phyloP scores from a whole-genome alignment of 1,139 yeast genomes.

The Debaryomycetaceae sp. region DNA sequence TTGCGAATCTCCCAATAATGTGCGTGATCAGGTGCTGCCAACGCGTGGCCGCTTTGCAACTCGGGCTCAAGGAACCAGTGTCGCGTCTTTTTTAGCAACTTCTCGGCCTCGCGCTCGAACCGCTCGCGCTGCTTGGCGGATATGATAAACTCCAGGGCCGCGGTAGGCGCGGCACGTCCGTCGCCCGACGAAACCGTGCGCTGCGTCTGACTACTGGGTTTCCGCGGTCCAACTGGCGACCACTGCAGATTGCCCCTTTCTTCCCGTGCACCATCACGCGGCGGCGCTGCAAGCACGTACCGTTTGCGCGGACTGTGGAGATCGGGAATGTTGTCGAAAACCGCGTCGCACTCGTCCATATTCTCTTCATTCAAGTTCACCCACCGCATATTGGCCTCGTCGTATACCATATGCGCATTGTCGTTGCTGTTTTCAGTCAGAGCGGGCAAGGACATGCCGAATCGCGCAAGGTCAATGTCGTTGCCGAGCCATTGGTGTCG shows the following conservation, averaged over 20 bases:
- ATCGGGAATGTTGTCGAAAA: constrained; percentile 44
- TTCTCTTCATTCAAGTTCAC: constrained; percentile 25
- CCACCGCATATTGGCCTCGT: constrained; percentile 46
- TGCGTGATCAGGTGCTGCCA: constrained; percentile 17
- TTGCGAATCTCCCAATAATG: constrained; percentile 44
- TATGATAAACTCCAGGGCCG: constrained; percentile 26
- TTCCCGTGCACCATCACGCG: too few relatives aligned
- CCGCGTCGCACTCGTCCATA: constrained; percentile 17
- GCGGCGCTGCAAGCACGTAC: background rate
- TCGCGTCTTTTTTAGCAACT: constrained; percentile 35
- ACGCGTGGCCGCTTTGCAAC: constrained; percentile 12
- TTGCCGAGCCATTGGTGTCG: constrained; percentile 61
- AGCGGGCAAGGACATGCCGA: constrained; percentile 11
- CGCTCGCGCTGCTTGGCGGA: constrained; percentile 26
- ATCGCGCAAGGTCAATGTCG: constrained; percentile 38
- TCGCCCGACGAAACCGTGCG: constrained; percentile 20
- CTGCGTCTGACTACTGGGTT: constrained; percentile 21
- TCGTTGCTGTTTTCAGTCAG: constrained; percentile 5
- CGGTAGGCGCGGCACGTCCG: constrained; percentile 5
- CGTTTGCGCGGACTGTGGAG: constrained; percentile 4
- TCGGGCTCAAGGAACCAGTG: constrained; percentile 44
- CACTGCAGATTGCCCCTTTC: constrained; percentile 2
- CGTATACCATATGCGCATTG: constrained; percentile 45
- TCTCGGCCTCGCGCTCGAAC: constrained; percentile 40
- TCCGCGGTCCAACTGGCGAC: constrained; percentile 6